phyloP scores from a whole-genome alignment of 345 rosid species.

The Salix dunnii region DNA sequence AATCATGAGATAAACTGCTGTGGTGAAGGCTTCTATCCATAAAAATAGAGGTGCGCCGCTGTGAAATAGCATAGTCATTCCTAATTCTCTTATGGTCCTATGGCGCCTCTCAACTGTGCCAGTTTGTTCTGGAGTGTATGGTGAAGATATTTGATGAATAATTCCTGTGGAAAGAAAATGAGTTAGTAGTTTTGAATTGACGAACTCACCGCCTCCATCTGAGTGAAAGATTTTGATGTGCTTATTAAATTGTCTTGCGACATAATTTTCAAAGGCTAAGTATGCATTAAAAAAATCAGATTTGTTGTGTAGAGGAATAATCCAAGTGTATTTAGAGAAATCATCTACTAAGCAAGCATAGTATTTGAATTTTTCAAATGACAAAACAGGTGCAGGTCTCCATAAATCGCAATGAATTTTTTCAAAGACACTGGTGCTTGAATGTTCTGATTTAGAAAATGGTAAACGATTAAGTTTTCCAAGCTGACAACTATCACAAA shows the following conservation, averaged over 20 bases:
- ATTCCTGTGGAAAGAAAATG: neutral
- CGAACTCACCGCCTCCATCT: neutral
- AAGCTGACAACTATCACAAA: slow-evolving; percentile 20
- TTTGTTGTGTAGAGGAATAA: neutral
- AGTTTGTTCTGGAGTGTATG: neutral
- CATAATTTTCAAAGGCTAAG: neutral
- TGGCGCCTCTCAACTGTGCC: neutral
- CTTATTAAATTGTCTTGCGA: neutral
- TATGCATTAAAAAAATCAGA: slow-evolving; percentile 7
- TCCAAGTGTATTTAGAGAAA: slow-evolving; percentile 7
- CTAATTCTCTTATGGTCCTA: neutral
- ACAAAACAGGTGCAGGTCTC: too few relatives aligned
- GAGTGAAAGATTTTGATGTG: neutral
- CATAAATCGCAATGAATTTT: too few relatives aligned
- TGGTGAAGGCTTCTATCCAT: neutral
- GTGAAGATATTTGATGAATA: neutral
- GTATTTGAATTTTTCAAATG: too few relatives aligned
- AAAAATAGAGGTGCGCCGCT: neutral
- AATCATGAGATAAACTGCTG: neutral
- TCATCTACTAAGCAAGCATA: neutral
- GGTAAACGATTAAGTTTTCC: neutral
- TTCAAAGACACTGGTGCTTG: neutral
- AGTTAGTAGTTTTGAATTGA: neutral
- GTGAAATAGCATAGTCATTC: neutral
- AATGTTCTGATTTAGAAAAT: neutral